Conservation (phyloP, 495 filamentous ascomycete species). For the Talaromyces ruber region DNA sequence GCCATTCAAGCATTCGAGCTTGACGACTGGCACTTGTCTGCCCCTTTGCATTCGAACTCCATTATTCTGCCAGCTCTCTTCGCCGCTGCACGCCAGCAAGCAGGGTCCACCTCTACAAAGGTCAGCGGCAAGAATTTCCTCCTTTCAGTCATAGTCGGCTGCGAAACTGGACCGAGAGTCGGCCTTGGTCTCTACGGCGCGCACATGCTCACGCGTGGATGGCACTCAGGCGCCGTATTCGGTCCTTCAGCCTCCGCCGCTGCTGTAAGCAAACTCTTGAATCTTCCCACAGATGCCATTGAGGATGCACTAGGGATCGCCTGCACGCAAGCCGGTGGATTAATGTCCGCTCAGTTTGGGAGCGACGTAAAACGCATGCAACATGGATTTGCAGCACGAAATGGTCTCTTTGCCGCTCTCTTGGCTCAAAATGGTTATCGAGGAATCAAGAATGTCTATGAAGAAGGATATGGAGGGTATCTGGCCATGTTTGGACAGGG, state of each 20-base stretch:
- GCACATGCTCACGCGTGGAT: slow-evolving; percentile 30
- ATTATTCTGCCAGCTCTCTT: slow-evolving; percentile 32
- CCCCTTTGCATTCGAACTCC: slow-evolving; percentile 26
- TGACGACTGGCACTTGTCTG: slow-evolving; percentile 32
- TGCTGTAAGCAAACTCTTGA: slow-evolving; percentile 28
- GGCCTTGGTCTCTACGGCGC: slow-evolving; percentile 28
- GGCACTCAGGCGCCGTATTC: slow-evolving; percentile 39
- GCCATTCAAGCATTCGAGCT: slow-evolving; percentile 36
- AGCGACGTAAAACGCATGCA: slow-evolving; percentile 36
- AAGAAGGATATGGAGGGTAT: slow-evolving; percentile 35
- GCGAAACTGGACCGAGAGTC: slow-evolving; percentile 31
- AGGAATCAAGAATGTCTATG: slow-evolving; percentile 37
- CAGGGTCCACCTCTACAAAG: background rate
- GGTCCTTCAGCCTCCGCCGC: slow-evolving; percentile 30
- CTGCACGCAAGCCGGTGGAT: slow-evolving; percentile 30
- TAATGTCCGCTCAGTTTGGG: slow-evolving; percentile 38
- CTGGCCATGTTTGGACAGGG: slow-evolving; percentile 29
- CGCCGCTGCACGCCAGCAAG: slow-evolving; percentile 19
- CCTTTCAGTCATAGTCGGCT: slow-evolving; percentile 26
- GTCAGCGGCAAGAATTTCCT: slow-evolving; percentile 18
- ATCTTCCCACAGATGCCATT: slow-evolving; percentile 16
- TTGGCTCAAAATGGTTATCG: slow-evolving; percentile 27
- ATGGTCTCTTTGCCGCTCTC: slow-evolving; percentile 31
- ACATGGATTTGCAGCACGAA: slow-evolving; percentile 37
- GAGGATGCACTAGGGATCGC: slow-evolving; percentile 33